Evolutionary conservation across 768 basidiomycete species (phyloP).

Genomic region (Pulveroboletus ravenelii): DNA sequence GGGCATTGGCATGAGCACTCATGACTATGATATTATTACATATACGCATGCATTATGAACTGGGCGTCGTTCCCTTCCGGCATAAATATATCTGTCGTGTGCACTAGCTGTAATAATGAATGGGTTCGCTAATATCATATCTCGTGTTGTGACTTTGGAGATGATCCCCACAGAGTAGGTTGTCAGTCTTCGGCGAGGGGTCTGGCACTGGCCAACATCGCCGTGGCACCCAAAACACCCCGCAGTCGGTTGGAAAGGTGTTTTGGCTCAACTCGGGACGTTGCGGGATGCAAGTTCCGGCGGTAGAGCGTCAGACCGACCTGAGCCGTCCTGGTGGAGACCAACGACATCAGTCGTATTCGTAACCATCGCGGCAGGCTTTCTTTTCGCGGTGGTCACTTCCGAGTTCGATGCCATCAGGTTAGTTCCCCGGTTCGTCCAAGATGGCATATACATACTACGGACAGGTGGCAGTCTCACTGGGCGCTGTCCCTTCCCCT

Average conservation of each 20-base stretch:
- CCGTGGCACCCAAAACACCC: background rate
- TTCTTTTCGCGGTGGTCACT: background rate
- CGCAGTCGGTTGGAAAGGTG: no score
- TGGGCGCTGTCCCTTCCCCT: background rate
- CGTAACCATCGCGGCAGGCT: background rate
- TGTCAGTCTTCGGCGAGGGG: background rate
- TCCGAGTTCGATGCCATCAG: background rate
- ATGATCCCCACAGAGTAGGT: no score
- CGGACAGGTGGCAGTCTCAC: no score
- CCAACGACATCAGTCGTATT: background rate
- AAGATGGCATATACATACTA: background rate
- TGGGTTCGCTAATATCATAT: no score
- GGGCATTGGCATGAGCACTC: constrained; percentile 21
- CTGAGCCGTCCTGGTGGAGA: background rate
- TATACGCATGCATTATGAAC: background rate
- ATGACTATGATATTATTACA: background rate
- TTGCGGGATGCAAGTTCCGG: background rate
- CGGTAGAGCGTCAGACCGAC: background rate
- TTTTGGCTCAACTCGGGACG: background rate
- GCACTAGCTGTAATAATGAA: background rate
- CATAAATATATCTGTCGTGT: background rate
- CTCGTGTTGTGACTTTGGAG: background rate
- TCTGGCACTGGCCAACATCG: background rate
- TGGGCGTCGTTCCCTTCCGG: background rate
- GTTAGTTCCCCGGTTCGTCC: background rate